A percentile compares a stretch with the other conserved stretches of the same genome.
Conservation (phyloP, 2,329 filamentous ascomycete species). For the Aplosporella prunicola region DNA sequence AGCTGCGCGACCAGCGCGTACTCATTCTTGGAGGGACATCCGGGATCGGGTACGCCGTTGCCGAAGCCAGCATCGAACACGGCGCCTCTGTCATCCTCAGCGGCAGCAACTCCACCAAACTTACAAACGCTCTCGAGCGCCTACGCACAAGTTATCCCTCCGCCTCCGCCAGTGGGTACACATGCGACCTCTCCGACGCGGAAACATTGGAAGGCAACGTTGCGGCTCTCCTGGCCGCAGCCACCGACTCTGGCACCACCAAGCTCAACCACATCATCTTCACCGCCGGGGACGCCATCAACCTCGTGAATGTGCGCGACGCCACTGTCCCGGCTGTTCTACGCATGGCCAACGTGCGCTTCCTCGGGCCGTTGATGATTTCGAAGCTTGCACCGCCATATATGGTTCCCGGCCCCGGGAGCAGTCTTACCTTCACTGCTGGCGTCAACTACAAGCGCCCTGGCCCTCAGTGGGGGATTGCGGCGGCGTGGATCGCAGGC, state of each 20-base stretch:
- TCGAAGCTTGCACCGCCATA: constrained; percentile 32
- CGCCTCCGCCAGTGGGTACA: constrained; percentile 16
- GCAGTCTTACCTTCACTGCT: constrained; percentile 33
- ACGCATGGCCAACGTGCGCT: constrained; percentile 23
- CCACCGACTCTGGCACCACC: constrained; percentile 18
- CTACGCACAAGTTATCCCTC: constrained; percentile 37
- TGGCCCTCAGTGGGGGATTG: constrained; percentile 22
- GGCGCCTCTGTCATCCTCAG: constrained; percentile 49
- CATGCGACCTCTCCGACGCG: constrained; percentile 21
- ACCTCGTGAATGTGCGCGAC: constrained; percentile 18
- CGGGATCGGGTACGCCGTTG: constrained; percentile 54
- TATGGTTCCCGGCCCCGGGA: constrained; percentile 19
- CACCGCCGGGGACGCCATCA: constrained; percentile 20
- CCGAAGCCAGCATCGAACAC: constrained; percentile 47
- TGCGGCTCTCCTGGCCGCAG: constrained; percentile 17
- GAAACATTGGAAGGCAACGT: constrained; percentile 21
- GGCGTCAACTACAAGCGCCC: constrained; percentile 30
- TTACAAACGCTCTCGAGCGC: constrained; percentile 38
- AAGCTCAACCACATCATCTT: constrained; percentile 26
- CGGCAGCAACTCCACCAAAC: constrained; percentile 44
- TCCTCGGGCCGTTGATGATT: constrained; percentile 27
- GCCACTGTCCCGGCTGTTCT: constrained; percentile 18
- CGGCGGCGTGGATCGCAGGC: constrained; percentile 18
- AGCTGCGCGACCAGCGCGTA: constrained; percentile 38
- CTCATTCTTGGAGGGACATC: constrained; percentile 55